These are phyloP conservation scores for Dichotomopilus funicola DNA, from an alignment of 2,329 filamentous ascomycete genomes.

Conservation along the genomic window DNA sequence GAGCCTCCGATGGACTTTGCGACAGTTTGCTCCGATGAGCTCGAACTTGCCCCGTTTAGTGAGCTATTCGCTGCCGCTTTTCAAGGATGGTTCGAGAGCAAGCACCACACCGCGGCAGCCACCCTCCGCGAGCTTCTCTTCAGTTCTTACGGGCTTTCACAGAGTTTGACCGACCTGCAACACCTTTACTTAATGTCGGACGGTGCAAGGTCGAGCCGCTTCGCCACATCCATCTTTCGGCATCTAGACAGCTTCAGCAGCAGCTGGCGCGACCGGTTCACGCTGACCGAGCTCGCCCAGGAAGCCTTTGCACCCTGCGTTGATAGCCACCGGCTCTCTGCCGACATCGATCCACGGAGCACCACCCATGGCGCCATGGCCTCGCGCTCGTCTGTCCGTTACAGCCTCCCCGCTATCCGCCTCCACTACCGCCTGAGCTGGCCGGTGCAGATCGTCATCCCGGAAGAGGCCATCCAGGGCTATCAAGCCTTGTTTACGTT, in stretches of 20 bases:
- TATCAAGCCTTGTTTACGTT: slow-evolving; percentile 72
- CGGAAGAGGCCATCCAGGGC: slow-evolving; percentile 52
- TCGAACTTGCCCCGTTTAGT: slow-evolving; percentile 59
- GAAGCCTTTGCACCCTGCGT: slow-evolving; percentile 58
- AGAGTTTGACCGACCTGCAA: slow-evolving; percentile 60
- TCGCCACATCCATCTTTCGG: slow-evolving; percentile 66
- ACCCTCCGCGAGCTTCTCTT: slow-evolving; percentile 63
- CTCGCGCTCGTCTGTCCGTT: slow-evolving; percentile 52
- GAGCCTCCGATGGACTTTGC: slow-evolving; percentile 49
- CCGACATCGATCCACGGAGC: slow-evolving; percentile 42
- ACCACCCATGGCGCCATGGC: slow-evolving; percentile 35
- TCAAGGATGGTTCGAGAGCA: slow-evolving; percentile 67
- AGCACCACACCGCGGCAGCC: slow-evolving; percentile 62
- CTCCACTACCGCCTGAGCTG: slow-evolving; percentile 63
- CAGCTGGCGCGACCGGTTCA: slow-evolving; percentile 74
- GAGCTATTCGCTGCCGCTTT: slow-evolving; percentile 69
- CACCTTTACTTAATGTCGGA: slow-evolving; percentile 72
- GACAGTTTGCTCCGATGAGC: slow-evolving; percentile 43
- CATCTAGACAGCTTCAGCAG: slow-evolving; percentile 57
- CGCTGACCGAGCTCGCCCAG: slow-evolving; percentile 70
- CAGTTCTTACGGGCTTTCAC: slow-evolving; percentile 59
- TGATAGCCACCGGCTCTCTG: slow-evolving; percentile 56
- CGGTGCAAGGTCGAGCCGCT: slow-evolving; percentile 57
- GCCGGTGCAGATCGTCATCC: slow-evolving; percentile 66
- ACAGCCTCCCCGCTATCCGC: slow-evolving; percentile 54